Conservation (phyloP, 202 grass and related monocot genomes). For the Bolboschoenoplectus hybrid region DNA sequence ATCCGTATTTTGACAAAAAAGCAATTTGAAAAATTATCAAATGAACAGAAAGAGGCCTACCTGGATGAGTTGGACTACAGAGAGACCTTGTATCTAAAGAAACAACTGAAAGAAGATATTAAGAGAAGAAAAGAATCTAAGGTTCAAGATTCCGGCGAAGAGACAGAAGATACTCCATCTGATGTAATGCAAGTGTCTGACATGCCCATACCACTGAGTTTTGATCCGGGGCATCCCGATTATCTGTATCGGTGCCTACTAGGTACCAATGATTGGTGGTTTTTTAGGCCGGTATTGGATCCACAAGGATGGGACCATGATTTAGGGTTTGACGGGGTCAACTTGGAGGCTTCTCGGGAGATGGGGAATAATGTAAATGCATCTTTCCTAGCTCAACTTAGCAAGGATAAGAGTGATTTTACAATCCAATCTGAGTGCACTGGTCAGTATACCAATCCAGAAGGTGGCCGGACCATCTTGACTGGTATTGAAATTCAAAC, state of each 20-base stretch:
- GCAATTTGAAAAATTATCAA: conserved; percentile 71
- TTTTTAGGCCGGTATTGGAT: conserved; percentile 80
- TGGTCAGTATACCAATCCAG: conserved; percentile 53
- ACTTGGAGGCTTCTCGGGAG: conserved; percentile 63
- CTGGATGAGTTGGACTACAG: conserved; percentile 95
- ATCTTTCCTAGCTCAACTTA: conserved; percentile 73
- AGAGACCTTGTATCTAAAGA: conserved; percentile 87
- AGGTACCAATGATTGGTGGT: conserved; percentile 59
- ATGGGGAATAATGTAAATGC: conserved; percentile 50
- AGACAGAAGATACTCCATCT: conserved; percentile 40
- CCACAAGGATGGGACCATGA: conserved; percentile 97
- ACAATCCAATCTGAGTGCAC: conserved; percentile 73
- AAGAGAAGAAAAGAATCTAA: conserved; percentile 60
- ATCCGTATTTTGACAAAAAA: conserved; percentile 80
- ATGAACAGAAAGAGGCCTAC: conserved; percentile 80
- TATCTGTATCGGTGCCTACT: conserved; percentile 70
- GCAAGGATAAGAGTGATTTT: conserved; percentile 93
- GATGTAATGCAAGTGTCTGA: conserved; percentile 75
- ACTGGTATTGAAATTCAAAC: conserved; percentile 73
- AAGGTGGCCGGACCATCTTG: conserved; percentile 38
- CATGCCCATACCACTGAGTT: conserved; percentile 73
- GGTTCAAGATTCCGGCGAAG: conserved; percentile 60
- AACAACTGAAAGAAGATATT: conserved; percentile 78
- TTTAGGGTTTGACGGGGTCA: conserved; percentile 87
- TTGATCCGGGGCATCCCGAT: conserved; percentile 70